Percentiles rank a stretch among this genome's conserved stretches.
These are phyloP conservation scores for Apiospora pterosperma DNA, from an alignment of 2,329 filamentous ascomycete genomes.

Conservation along the genomic window DNA sequence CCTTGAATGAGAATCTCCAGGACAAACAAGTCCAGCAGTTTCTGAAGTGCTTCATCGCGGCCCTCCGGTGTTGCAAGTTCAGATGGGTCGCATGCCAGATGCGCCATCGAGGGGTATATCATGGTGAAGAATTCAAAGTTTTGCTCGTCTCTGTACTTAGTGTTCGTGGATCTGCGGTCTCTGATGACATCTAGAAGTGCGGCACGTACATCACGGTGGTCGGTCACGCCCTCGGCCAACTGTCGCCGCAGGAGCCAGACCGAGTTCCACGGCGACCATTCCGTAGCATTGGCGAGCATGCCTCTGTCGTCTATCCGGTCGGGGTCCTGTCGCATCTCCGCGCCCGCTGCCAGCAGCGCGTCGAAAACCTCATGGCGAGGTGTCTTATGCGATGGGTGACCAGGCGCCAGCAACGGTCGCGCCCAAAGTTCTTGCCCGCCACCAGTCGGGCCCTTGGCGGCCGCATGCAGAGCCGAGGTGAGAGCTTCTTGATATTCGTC, in stretches of 20 bases:
- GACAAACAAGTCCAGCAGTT: background rate
- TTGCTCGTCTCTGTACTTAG: too few relatives aligned
- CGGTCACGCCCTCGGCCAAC: background rate
- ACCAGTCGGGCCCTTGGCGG: background rate
- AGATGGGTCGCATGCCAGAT: background rate
- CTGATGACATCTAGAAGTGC: background rate
- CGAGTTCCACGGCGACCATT: background rate
- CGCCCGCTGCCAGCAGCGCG: background rate
- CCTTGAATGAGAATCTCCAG: background rate
- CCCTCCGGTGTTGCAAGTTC: background rate
- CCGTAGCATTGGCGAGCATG: background rate
- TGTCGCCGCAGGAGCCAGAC: background rate
- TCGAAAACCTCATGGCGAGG: background rate
- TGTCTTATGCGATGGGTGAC: too few relatives aligned
- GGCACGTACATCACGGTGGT: background rate
- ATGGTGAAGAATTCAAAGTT: background rate
- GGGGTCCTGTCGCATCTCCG: background rate
- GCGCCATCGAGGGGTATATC: background rate
- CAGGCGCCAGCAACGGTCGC: fast-evolving
- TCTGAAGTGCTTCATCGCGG: background rate
- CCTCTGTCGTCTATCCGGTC: background rate
- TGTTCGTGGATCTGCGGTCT: background rate
- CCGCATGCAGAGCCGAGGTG: background rate
- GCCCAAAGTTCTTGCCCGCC: background rate
- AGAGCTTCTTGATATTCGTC: background rate